Conservation (phyloP, 805 yeast genomes). For the Kregervanrija delftensis region DNA sequence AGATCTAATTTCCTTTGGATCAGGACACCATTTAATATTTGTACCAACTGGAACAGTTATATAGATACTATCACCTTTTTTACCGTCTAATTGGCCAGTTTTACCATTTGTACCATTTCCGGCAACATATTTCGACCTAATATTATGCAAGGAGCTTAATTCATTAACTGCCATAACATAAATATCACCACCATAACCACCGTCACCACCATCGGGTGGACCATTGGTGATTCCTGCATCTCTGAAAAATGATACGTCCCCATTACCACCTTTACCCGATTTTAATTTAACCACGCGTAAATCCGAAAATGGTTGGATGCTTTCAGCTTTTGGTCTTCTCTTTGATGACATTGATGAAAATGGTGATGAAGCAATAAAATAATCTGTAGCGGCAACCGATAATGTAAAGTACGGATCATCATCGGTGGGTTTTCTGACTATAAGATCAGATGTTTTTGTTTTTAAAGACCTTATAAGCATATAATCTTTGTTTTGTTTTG, state of each 20-base stretch:
- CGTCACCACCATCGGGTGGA: slow-evolving; percentile 99
- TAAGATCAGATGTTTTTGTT: slow-evolving; percentile 8
- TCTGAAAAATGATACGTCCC: slow-evolving; percentile 76
- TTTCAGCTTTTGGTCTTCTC: slow-evolving; percentile 38
- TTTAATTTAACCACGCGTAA: slow-evolving; percentile 55
- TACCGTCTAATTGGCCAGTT: slow-evolving; percentile 79
- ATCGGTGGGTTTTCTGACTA: slow-evolving; percentile 11
- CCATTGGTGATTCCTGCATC: slow-evolving; percentile 83
- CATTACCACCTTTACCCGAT: slow-evolving; percentile 88
- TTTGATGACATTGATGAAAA: slow-evolving; percentile 29
- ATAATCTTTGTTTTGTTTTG: slow-evolving; percentile 12
- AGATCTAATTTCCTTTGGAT: slow-evolving; percentile 42
- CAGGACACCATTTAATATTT: slow-evolving; percentile 75
- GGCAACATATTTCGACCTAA: slow-evolving; percentile 65
- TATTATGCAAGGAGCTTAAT: slow-evolving; percentile 60
- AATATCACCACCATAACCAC: slow-evolving; percentile 87
- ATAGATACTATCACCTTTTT: slow-evolving; percentile 68
- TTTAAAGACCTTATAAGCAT: slow-evolving; percentile 8
- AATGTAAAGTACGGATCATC: slow-evolving; percentile 20
- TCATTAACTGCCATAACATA: slow-evolving; percentile 77
- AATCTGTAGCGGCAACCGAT: slow-evolving; percentile 25
- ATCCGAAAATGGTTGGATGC: slow-evolving; percentile 47
- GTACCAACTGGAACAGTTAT: slow-evolving; percentile 93
- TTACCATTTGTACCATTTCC: slow-evolving; percentile 67
- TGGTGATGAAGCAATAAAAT: slow-evolving; percentile 31